Conservation (phyloP, 805 yeast species). For the Spathaspora sp. region DNA sequence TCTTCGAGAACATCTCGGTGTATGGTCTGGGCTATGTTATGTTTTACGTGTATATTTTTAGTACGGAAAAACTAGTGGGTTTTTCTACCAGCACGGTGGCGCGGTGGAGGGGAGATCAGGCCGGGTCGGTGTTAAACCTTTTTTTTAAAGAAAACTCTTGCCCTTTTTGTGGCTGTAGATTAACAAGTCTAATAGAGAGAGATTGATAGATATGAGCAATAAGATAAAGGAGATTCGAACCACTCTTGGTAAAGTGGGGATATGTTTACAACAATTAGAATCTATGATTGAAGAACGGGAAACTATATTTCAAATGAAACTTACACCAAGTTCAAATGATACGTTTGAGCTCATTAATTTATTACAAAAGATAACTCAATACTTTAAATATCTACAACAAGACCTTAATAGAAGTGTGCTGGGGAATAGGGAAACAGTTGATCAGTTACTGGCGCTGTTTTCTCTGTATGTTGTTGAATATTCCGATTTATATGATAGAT, state of each 20-base stretch:
- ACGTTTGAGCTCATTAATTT: conserved; percentile 31
- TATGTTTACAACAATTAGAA: conserved; percentile 15
- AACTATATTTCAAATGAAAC: conserved; percentile 22
- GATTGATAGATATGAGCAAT: too few species aligned
- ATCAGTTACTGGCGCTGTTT: background rate
- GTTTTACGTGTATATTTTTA: background rate
- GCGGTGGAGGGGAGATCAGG: background rate
- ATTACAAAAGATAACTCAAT: conserved; percentile 23
- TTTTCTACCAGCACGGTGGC: background rate
- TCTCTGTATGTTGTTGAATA: conserved; percentile 11
- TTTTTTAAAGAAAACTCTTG: background rate
- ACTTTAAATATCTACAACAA: conserved; percentile 24
- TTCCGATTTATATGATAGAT: conserved; percentile 11
- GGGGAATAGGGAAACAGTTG: background rate
- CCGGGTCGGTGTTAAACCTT: background rate
- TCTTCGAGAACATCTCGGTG: conserved; percentile 34
- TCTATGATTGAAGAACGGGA: conserved; percentile 31
- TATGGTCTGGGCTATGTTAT: background rate
- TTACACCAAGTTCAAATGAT: conserved; percentile 38
- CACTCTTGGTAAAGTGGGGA: conserved; percentile 6
- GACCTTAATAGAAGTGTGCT: conserved; percentile 15
- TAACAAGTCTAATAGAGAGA: background rate
- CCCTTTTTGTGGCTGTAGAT: background rate
- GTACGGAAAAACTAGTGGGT: background rate
- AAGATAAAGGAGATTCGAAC: conserved; percentile 6